phyloP scores from a whole-genome alignment of 176 grass and related monocot genomes.

The Aegilops longissima region DNA sequence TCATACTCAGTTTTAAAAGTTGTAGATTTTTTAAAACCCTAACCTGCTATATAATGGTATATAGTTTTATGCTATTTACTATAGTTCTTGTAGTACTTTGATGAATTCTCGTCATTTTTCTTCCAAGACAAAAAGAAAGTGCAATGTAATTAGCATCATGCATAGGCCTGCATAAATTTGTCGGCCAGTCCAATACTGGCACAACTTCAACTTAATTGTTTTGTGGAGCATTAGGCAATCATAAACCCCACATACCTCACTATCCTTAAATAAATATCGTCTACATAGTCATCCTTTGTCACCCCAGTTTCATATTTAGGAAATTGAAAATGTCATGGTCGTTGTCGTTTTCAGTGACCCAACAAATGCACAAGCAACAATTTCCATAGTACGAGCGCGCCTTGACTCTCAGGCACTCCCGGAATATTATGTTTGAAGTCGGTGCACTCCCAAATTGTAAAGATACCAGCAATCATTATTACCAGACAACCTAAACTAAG shows the following conservation, averaged over 20 bases:
- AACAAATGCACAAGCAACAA: too few relatives aligned
- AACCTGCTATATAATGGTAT: too few relatives aligned
- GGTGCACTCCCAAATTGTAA: not conserved
- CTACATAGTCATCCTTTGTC: not conserved
- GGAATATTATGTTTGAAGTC: too few relatives aligned
- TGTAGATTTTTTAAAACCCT: too few relatives aligned
- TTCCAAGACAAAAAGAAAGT: not conserved
- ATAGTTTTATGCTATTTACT: too few relatives aligned
- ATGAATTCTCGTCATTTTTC: not conserved
- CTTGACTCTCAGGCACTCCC: too few relatives aligned
- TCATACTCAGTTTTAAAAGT: too few relatives aligned
- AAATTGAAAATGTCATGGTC: not conserved
- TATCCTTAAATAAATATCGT: not conserved
- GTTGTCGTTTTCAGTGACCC: not conserved
- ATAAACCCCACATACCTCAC: not conserved
- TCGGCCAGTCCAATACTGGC: not conserved
- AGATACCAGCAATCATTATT: not conserved
- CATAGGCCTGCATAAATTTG: not conserved
- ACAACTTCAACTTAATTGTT: not conserved
- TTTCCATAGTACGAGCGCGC: too few relatives aligned
- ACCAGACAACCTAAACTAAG: slow-evolving; percentile 2
- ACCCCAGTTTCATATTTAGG: not conserved
- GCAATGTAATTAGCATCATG: too few relatives aligned
- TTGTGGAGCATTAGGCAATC: not conserved
- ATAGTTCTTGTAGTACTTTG: not conserved